phyloP scores from a whole-genome alignment of 257 asterid genomes.

The Phtheirospermum japonicum region DNA sequence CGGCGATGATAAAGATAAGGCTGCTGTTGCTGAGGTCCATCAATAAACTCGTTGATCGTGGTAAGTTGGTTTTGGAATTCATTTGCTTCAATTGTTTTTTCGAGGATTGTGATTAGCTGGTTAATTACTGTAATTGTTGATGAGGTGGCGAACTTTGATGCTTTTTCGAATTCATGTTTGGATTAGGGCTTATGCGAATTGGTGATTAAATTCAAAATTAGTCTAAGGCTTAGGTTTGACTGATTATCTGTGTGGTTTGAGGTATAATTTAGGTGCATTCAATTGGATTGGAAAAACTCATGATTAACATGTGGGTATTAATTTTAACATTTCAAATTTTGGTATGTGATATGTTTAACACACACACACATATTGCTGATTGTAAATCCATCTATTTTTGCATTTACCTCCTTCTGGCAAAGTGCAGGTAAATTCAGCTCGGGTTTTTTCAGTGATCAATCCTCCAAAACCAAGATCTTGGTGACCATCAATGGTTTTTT shows the following conservation, averaged over 20 bases:
- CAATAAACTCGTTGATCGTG: conserved; percentile 34
- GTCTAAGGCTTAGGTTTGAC: neutral
- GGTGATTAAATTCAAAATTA: neutral
- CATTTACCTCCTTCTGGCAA: conserved; percentile 3
- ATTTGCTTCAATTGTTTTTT: too few relatives aligned
- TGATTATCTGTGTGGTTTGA: too few relatives aligned
- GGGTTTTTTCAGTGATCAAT: conserved; percentile 4
- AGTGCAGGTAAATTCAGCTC: conserved; percentile 3
- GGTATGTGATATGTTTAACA: too few relatives aligned
- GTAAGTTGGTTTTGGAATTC: conserved; percentile 22
- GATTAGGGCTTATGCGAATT: neutral
- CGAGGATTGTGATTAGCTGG: neutral
- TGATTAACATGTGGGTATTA: too few relatives aligned
- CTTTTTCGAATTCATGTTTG: neutral
- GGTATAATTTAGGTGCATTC: too few relatives aligned
- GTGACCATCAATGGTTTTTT: neutral
- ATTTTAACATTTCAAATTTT: too few relatives aligned
- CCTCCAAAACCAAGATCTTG: neutral
- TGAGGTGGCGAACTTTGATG: neutral
- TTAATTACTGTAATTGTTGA: neutral
- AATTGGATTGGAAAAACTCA: too few relatives aligned
- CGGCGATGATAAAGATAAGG: conserved; percentile 15
- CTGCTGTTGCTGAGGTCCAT: conserved; percentile 24
- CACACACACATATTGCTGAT: too few relatives aligned
- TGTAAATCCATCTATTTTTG: neutral